Evolutionary conservation across 805 yeast species (phyloP).

Genomic region (Pachysolen tannophilus): DNA sequence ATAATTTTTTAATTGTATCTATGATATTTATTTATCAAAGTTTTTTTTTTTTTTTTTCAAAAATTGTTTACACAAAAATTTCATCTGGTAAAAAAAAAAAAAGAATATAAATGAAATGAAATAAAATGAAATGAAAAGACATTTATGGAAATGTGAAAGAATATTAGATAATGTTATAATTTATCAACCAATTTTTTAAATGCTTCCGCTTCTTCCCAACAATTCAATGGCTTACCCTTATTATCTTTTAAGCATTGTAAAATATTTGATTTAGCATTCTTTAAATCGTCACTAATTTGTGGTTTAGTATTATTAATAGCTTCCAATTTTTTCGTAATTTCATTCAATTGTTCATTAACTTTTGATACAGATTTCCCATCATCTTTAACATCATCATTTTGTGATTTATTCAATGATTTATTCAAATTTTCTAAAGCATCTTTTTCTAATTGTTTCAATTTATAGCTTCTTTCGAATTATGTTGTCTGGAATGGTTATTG

Average conservation of each 20-base stretch:
- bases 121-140: background rate
- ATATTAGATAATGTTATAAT: conserved; percentile 19
- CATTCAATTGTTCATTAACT: conserved; percentile 24
- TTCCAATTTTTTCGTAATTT: conserved; percentile 25
- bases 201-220: conserved; percentile 72
- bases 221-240: conserved; percentile 60
- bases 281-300: conserved; percentile 29
- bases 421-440: conserved; percentile 46
- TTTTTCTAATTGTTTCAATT: conserved; percentile 44
- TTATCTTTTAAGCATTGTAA: conserved; percentile 55
- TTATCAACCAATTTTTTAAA: conserved; percentile 54
- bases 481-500: too few relatives aligned
- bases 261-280: conserved; percentile 41
- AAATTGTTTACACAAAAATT: background rate
- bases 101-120: too few relatives aligned
- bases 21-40: background rate
- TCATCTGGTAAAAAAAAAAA: background rate
- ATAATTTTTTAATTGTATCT: background rate
- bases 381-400: conserved; percentile 23
- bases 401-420: conserved; percentile 34
- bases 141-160: background rate
- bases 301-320: conserved; percentile 21
- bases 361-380: conserved; percentile 14
- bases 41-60: background rate
- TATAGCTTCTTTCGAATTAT: too few relatives aligned